phyloP scores from a whole-genome alignment of 768 basidiomycete species.

The Cystofilobasidium capitatum region DNA sequence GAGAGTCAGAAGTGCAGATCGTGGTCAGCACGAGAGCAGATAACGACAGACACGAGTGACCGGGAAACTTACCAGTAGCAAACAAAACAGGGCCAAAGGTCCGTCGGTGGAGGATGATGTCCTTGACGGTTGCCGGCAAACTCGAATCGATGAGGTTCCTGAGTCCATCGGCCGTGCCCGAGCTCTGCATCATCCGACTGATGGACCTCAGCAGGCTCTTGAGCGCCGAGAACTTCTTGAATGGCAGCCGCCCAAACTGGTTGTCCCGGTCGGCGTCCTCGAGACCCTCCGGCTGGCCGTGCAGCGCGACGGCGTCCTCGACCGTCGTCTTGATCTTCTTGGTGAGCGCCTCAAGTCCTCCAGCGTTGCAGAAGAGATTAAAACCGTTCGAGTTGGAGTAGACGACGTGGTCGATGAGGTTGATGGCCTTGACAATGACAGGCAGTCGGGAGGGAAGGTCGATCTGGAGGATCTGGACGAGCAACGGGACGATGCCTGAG shows the following conservation, averaged over 20 bases:
- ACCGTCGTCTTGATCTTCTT: slow-evolving; percentile 60
- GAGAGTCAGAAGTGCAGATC: neutral
- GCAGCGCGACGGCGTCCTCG: slow-evolving; percentile 54
- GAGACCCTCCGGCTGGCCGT: slow-evolving; percentile 42
- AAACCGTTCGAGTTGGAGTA: slow-evolving; percentile 84
- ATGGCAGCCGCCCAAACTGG: slow-evolving; percentile 56
- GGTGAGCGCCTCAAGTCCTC: slow-evolving; percentile 76
- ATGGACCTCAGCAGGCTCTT: slow-evolving; percentile 84
- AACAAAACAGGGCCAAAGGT: slow-evolving; percentile 81
- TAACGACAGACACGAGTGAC: neutral
- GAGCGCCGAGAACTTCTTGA: slow-evolving; percentile 66
- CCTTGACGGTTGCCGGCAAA: slow-evolving; percentile 72
- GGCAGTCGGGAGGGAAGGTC: slow-evolving; percentile 56
- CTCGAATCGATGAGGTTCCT: slow-evolving; percentile 88
- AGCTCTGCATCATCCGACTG: slow-evolving; percentile 94
- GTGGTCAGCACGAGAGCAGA: neutral
- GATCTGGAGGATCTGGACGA: slow-evolving; percentile 82
- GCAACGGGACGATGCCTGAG: slow-evolving; percentile 77
- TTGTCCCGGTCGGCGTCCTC: slow-evolving; percentile 48
- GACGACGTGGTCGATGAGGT: slow-evolving; percentile 80
- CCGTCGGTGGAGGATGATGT: slow-evolving; percentile 69
- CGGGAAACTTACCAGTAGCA: slow-evolving; percentile 56
- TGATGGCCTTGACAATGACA: slow-evolving; percentile 80
- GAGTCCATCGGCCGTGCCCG: slow-evolving; percentile 78
- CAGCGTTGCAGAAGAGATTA: slow-evolving; percentile 69